phyloP scores from a whole-genome alignment of 176 grass and related monocot genomes.

The Thinopyrum elongatum region DNA sequence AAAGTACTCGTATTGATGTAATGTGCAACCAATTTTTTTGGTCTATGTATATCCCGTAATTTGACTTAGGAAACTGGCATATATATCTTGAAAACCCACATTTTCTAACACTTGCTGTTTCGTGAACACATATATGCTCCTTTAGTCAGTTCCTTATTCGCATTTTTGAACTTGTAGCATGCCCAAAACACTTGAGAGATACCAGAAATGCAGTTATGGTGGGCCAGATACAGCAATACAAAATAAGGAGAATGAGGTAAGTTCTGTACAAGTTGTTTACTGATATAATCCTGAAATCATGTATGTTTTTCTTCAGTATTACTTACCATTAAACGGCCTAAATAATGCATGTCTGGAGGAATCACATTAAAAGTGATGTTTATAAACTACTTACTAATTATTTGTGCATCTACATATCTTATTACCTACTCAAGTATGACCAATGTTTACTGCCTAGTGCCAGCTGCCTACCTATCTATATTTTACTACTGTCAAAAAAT shows the following conservation, averaged over 20 bases:
- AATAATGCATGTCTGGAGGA: background rate
- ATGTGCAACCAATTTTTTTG: background rate
- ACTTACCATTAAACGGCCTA: background rate
- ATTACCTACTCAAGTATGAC: background rate
- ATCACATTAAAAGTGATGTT: background rate
- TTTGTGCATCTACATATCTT: background rate
- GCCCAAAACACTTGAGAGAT: constrained; percentile 65
- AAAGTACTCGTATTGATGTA: background rate
- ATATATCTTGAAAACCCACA: background rate
- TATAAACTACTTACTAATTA: background rate
- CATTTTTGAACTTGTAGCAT: constrained; percentile 55
- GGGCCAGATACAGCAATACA: constrained; percentile 68
- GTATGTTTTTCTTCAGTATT: background rate
- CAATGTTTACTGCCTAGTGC: background rate
- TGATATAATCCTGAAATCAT: background rate
- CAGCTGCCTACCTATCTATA: background rate
- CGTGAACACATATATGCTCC: background rate
- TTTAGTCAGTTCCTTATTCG: background rate
- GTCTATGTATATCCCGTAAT: background rate
- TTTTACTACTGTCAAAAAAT: background rate
- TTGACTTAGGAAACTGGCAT: background rate
- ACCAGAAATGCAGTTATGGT: constrained; percentile 60
- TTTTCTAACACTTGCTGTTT: background rate
- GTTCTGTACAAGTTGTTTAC: background rate
- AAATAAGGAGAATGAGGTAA: constrained; percentile 76